These are phyloP conservation scores for Neoboletus magnificus DNA, from an alignment of 768 basidiomycete species.

Conservation along the genomic window DNA sequence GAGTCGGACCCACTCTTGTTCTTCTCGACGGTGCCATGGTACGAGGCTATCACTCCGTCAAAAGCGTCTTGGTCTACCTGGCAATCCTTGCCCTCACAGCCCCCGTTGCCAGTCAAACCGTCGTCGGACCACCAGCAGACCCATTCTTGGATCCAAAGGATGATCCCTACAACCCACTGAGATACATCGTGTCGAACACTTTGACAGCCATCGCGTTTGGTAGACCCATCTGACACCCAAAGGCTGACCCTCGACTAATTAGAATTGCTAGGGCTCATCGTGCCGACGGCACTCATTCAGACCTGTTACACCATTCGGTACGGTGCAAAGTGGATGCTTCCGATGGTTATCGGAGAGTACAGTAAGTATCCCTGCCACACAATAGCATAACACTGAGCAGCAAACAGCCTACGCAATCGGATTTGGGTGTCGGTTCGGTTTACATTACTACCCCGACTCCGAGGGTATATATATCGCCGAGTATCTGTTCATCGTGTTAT, in stretches of 20 bases:
- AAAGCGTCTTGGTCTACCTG: background rate
- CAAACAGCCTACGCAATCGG: conserved; percentile 54
- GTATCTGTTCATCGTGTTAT: conserved; percentile 59
- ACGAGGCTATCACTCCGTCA: background rate
- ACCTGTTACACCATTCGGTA: conserved; percentile 40
- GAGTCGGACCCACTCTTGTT: background rate
- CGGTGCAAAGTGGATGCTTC: conserved; percentile 57
- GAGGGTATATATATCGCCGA: conserved; percentile 51
- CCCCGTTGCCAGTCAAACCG: background rate
- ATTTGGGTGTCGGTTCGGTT: conserved; percentile 51
- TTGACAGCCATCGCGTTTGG: conserved; percentile 50
- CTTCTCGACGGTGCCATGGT: background rate
- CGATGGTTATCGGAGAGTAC: conserved; percentile 60
- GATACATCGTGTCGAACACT: conserved; percentile 54
- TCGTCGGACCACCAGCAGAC: conserved; percentile 1
- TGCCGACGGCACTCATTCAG: conserved; percentile 43
- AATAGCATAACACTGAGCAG: background rate
- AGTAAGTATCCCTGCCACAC: conserved; percentile 34
- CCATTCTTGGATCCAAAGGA: conserved; percentile 41
- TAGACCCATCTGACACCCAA: conserved; percentile 20
- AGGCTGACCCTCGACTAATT: background rate
- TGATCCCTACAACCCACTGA: conserved; percentile 52
- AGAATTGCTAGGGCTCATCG: conserved; percentile 26
- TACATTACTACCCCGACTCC: conserved; percentile 53
- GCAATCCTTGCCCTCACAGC: background rate